A percentile compares a stretch with the other conserved stretches of the same genome.
These are phyloP conservation scores for Chytriomyces sp. DNA, from an alignment of 192 early-diverging fungal species.

Conservation along the genomic window DNA sequence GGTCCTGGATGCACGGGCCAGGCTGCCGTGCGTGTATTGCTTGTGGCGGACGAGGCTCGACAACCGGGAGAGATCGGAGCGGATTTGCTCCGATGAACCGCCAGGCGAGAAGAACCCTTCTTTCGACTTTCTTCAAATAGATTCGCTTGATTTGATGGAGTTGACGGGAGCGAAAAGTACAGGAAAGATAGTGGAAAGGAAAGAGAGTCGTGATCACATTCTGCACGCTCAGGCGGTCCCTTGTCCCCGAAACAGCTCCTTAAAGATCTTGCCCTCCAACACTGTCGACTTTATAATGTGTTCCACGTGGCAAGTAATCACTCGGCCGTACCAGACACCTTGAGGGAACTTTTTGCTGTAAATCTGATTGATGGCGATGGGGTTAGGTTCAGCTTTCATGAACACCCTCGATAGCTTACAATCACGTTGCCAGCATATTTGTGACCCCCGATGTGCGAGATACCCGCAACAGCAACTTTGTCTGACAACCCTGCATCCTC, in stretches of 20 bases:
- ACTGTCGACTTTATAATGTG: constrained; percentile 43
- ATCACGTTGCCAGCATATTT: constrained; percentile 73
- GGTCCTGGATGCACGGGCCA: too few relatives aligned
- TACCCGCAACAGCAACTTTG: constrained; percentile 36
- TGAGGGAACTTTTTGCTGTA: constrained; percentile 37
- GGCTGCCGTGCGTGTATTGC: too few relatives aligned
- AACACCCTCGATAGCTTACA: constrained; percentile 21
- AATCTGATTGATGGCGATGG: constrained; percentile 23
- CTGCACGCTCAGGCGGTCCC: constrained; percentile 21
- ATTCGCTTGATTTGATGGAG: too few relatives aligned
- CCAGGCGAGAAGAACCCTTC: too few relatives aligned
- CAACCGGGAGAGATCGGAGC: too few relatives aligned
- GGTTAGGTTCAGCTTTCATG: background rate
- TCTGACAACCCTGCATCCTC: constrained; percentile 34
- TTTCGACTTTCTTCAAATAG: too few relatives aligned
- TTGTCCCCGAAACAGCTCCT: constrained; percentile 47
- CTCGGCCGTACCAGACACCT: constrained; percentile 57
- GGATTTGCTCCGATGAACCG: too few relatives aligned
- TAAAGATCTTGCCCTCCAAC: constrained; percentile 45
- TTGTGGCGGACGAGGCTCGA: too few relatives aligned
- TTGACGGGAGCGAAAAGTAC: too few relatives aligned
- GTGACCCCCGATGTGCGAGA: constrained; percentile 49
- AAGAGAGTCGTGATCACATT: too few relatives aligned
- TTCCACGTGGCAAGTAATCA: constrained; percentile 49
- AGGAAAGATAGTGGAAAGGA: too few relatives aligned